A percentile compares a stretch with the other conserved stretches of the same genome.
phyloP scores from a whole-genome alignment of 345 rosid genomes.

The Ailanthus altissimus region DNA sequence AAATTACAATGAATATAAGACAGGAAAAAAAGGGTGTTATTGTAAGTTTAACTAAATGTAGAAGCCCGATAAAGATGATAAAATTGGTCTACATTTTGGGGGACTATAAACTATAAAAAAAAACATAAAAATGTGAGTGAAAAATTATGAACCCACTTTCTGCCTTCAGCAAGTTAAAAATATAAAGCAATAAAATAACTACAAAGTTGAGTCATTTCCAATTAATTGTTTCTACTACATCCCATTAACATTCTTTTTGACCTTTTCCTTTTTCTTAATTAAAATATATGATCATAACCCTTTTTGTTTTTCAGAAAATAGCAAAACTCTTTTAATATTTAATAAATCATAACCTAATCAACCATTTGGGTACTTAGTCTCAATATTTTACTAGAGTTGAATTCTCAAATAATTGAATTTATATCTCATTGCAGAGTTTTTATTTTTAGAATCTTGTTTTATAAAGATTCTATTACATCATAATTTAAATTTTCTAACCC shows the following conservation, averaged over 20 bases:
- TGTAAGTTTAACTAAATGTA: background rate
- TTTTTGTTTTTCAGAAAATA: no score
- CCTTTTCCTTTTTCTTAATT: background rate
- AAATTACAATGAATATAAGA: background rate
- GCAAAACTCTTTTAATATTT: no score
- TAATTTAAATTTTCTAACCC: no score
- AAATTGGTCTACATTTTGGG: no score
- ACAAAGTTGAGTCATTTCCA: constrained; percentile 15
- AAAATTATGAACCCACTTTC: background rate
- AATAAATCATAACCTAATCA: no score
- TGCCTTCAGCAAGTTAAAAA: background rate
- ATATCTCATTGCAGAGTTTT: no score
- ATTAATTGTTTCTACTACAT: constrained; percentile 10
- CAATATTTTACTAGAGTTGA: no score
- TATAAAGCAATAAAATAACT: background rate
- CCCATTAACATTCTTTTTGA: background rate
- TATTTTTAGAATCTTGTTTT: no score
- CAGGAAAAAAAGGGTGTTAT: background rate
- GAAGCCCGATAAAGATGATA: constrained; percentile 5
- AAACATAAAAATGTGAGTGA: background rate
- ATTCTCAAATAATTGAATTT: no score
- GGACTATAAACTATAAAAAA: constrained; percentile 8
- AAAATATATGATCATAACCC: background rate
- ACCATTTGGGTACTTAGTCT: no score
- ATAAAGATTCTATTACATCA: no score